Percentiles rank a stretch among this genome's conserved stretches.
Evolutionary conservation across 352 stramenopile genomes (phyloP).

Genomic region (Phytophthora colocasiae): DNA sequence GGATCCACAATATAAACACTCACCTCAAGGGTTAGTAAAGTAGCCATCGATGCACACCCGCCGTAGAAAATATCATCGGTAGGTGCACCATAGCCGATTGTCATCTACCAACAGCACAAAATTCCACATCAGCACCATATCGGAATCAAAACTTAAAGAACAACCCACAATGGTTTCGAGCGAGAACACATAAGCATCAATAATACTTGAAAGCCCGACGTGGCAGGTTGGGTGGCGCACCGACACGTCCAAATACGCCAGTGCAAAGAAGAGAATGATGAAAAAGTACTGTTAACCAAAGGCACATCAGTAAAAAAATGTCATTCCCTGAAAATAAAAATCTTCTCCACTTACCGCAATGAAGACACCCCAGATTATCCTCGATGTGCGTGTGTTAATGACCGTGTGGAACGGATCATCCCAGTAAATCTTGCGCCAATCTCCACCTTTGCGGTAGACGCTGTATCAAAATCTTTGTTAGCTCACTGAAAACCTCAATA

Average conservation of each 20-base stretch:
- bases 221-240: conserved; percentile 68
- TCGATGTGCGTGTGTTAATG: conserved; percentile 86
- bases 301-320: not conserved
- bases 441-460: conserved; percentile 70
- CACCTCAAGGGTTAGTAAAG: conserved; percentile 80
- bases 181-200: conserved; percentile 89
- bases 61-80: conserved; percentile 92
- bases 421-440: conserved; percentile 88
- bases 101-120: conserved; percentile 66
- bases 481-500: not conserved
- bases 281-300: conserved; percentile 69
- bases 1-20: not conserved
- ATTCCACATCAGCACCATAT: not conserved
- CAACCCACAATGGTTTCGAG: conserved; percentile 85
- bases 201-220: conserved; percentile 75
- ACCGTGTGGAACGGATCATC: conserved; percentile 89
- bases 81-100: conserved; percentile 85
- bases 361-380: conserved; percentile 84
- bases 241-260: conserved; percentile 80
- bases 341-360: conserved; percentile 49
- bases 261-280: conserved; percentile 82
- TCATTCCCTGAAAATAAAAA: not conserved
- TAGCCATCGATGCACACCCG: conserved; percentile 80
- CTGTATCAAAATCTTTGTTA: conserved; percentile 21
- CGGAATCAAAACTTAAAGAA: not conserved